Percentiles rank a stretch among this genome's conserved stretches.
Evolutionary conservation across 208 protist genomes (phyloP).

Genomic region (Porcisia deanei): DNA sequence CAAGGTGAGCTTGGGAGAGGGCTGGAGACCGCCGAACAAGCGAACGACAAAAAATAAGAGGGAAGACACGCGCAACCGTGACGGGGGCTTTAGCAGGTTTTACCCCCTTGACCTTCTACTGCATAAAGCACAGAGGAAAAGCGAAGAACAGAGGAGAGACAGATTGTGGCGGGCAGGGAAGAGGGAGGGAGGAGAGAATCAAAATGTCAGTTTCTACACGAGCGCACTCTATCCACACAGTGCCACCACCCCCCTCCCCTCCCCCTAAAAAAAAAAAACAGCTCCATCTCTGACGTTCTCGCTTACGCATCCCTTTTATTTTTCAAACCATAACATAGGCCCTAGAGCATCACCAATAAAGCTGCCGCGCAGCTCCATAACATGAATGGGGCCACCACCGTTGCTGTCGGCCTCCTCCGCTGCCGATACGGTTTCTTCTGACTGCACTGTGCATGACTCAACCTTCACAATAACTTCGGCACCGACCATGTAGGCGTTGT

Average conservation of each 20-base stretch:
- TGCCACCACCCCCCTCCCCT: background rate
- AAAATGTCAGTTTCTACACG: background rate
- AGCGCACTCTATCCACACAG: background rate
- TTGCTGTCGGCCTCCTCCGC: background rate
- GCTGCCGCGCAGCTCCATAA: slow-evolving; percentile 73
- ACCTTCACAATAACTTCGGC: slow-evolving; percentile 77
- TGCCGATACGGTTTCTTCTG: slow-evolving; percentile 13
- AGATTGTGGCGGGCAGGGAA: too few relatives aligned
- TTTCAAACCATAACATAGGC: slow-evolving; percentile 73
- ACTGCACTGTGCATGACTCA: slow-evolving; percentile 44
- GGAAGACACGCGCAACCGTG: background rate
- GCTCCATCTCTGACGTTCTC: too few relatives aligned
- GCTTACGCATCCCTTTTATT: background rate
- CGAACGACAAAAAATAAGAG: background rate
- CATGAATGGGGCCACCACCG: slow-evolving; percentile 5
- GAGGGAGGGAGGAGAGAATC: too few relatives aligned
- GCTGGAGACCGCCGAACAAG: background rate
- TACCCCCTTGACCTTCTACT: background rate
- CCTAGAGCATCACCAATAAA: slow-evolving; percentile 78
- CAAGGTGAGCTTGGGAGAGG: background rate
- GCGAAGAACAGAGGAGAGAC: background rate
- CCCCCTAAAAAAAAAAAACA: background rate
- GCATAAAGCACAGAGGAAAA: background rate
- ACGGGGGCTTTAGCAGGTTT: background rate
- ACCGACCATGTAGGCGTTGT: slow-evolving; percentile 66